These are phyloP conservation scores for Favolaschia claudopus DNA, from an alignment of 768 basidiomycete species.

Conservation along the genomic window DNA sequence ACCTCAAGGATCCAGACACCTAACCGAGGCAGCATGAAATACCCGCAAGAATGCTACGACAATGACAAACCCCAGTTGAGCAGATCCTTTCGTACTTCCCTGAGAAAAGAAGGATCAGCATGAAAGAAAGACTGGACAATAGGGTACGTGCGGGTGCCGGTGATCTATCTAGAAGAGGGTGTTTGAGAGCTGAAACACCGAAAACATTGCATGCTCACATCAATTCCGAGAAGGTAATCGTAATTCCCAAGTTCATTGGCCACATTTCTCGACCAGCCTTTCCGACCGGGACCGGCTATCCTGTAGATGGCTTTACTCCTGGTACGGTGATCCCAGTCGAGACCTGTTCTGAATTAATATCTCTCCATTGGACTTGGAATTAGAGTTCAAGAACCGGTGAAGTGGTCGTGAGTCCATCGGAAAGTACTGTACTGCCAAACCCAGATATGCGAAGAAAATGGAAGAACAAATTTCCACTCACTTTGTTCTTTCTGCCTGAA, in stretches of 20 bases:
- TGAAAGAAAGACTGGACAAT: not conserved
- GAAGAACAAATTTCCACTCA: constrained; percentile 38
- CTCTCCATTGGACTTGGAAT: not conserved
- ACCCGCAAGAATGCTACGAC: constrained; percentile 59
- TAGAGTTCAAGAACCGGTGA: constrained; percentile 62
- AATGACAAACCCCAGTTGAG: constrained; percentile 81
- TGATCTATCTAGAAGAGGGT: constrained; percentile 74
- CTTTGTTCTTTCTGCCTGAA: constrained; percentile 76
- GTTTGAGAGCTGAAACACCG: not conserved
- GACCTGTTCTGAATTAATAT: constrained; percentile 51
- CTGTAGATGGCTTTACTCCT: constrained; percentile 73
- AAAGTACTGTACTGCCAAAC: constrained; percentile 68
- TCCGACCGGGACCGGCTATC: constrained; percentile 68
- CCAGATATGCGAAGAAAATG: too few relatives aligned
- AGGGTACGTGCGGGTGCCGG: constrained; percentile 60
- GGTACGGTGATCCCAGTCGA: constrained; percentile 84
- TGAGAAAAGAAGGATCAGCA: not conserved
- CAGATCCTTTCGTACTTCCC: constrained; percentile 76
- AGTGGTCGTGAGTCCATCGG: constrained; percentile 80
- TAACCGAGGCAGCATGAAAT: not conserved
- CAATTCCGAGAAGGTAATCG: constrained; percentile 80
- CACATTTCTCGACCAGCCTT: constrained; percentile 85
- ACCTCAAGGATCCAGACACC: constrained; percentile 12
- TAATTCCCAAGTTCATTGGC: constrained; percentile 89
- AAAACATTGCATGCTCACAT: constrained; percentile 52